phyloP scores from a whole-genome alignment of 1,284 basidiomycete genomes.

The Inonotus obliquus region DNA sequence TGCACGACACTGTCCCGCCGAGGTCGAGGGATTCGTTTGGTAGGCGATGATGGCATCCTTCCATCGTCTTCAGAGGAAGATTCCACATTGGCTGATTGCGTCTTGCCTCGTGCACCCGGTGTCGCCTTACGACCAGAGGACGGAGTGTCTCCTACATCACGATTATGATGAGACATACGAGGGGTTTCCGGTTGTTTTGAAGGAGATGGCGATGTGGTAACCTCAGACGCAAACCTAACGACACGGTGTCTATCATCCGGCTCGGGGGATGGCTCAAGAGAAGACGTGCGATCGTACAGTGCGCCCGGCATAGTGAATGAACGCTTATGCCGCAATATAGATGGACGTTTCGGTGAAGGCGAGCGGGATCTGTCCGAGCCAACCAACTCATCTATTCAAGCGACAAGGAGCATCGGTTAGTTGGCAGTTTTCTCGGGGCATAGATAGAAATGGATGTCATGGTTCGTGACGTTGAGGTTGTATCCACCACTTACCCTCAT shows the following conservation, averaged over 20 bases:
- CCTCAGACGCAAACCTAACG: constrained; percentile 35
- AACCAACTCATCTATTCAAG: constrained; percentile 24
- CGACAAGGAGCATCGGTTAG: neutral
- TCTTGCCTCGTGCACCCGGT: neutral
- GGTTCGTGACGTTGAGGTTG: neutral
- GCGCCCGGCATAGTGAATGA: constrained; percentile 71
- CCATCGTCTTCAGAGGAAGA: neutral
- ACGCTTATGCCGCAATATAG: constrained; percentile 31
- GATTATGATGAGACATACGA: neutral
- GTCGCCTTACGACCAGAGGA: neutral
- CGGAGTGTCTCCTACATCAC: neutral
- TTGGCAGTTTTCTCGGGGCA: neutral
- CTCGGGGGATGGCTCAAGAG: constrained; percentile 45
- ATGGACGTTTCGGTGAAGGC: constrained; percentile 28
- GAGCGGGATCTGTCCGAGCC: constrained; percentile 28
- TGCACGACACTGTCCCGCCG: neutral
- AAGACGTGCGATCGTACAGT: constrained; percentile 65
- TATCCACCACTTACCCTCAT: neutral
- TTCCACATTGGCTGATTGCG: neutral
- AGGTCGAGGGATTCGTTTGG: constrained; percentile 9
- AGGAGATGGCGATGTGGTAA: constrained; percentile 18
- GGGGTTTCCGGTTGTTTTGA: neutral
- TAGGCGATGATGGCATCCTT: constrained; percentile 7
- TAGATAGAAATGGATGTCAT: neutral
- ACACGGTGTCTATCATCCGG: constrained; percentile 28